A percentile compares a stretch with the other conserved stretches of the same genome.
Conservation (phyloP, 345 rosid genomes). For the Viola odorata region DNA sequence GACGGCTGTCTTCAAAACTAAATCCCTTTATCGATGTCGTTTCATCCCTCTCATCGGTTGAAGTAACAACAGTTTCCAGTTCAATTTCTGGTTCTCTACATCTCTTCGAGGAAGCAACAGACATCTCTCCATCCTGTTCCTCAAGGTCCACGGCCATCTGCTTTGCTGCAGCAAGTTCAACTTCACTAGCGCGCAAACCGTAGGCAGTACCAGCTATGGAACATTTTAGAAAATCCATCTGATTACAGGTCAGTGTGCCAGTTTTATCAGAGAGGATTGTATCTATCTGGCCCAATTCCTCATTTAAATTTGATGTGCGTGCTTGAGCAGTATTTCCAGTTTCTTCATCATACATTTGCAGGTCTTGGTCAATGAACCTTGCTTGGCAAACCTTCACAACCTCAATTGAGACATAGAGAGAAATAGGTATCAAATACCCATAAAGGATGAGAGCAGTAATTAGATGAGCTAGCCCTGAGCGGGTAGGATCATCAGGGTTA, state of each 20-base stretch:
- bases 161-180: slow-evolving; percentile 82
- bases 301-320: slow-evolving; percentile 91
- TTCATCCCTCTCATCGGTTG: slow-evolving; percentile 34
- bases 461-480: slow-evolving; percentile 74
- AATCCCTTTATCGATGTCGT: slow-evolving; percentile 66
- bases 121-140: slow-evolving; percentile 44
- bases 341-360: slow-evolving; percentile 82
- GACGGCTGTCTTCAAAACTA: slow-evolving; percentile 76
- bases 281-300: slow-evolving; percentile 97
- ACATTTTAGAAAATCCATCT: slow-evolving; percentile 97
- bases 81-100: slow-evolving; percentile 55
- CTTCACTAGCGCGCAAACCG: slow-evolving; percentile 69
- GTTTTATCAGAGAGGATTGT: slow-evolving; percentile 98
- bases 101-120: slow-evolving; percentile 30
- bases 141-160: slow-evolving; percentile 81
- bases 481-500: slow-evolving; percentile 48
- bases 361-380: slow-evolving; percentile 79
- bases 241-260: slow-evolving; percentile 97
- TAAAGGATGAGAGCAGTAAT: slow-evolving; percentile 93
- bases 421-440: slow-evolving; percentile 96
- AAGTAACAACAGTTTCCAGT: slow-evolving; percentile 54
- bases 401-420: slow-evolving; percentile 93
- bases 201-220: slow-evolving; percentile 85
- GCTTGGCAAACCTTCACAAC: slow-evolving; percentile 98
- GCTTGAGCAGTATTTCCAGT: slow-evolving; percentile 81